Evolutionary conservation across 257 asterid species (phyloP).

Genomic region (Henckelia pumila): DNA sequence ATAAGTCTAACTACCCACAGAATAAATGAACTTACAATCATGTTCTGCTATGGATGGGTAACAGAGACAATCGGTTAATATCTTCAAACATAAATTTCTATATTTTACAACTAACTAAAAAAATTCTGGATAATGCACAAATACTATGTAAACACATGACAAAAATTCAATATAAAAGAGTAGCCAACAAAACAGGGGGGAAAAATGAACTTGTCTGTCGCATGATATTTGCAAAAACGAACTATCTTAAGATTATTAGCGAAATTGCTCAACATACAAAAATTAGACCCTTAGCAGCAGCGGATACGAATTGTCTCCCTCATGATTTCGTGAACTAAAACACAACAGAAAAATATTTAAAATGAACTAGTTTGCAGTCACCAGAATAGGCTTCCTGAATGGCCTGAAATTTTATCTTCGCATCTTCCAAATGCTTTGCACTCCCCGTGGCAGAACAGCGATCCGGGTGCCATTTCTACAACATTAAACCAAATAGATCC

Average conservation of each 20-base stretch:
- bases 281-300: not conserved
- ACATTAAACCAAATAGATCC: not conserved
- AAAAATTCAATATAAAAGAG: not conserved
- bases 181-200: not conserved
- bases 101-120: slow-evolving; percentile 17
- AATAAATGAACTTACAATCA: slow-evolving; percentile 20
- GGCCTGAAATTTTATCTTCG: slow-evolving; percentile 77
- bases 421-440: slow-evolving; percentile 55
- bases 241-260: too few species aligned
- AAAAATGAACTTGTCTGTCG: not conserved
- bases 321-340: not conserved
- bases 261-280: not conserved
- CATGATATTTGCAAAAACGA: not conserved
- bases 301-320: not conserved
- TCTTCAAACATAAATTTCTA: slow-evolving; percentile 22
- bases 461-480: slow-evolving; percentile 94
- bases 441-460: slow-evolving; percentile 61
- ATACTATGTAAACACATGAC: not conserved
- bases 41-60: slow-evolving; percentile 9
- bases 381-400: slow-evolving; percentile 94
- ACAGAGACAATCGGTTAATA: slow-evolving; percentile 24
- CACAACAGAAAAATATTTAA: not conserved
- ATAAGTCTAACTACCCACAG: slow-evolving; percentile 26
- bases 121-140: slow-evolving; percentile 1
- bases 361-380: slow-evolving; percentile 14